Conservation (phyloP, 257 asterid species). For the Anisodus acutangulus region DNA sequence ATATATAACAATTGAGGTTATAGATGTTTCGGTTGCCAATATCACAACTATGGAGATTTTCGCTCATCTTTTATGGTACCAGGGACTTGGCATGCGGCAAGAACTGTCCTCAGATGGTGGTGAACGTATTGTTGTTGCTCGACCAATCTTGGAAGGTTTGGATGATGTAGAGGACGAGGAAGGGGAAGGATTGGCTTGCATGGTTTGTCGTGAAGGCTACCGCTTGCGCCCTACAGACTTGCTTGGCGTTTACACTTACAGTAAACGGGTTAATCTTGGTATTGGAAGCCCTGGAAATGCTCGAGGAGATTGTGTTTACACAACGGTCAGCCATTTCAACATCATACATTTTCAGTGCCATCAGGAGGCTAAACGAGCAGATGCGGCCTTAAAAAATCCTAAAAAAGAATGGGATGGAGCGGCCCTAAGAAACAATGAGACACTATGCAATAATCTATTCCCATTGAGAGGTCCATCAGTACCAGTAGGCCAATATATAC, state of each 20-base stretch:
- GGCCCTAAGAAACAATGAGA: constrained; percentile 91
- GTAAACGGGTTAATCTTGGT: constrained; percentile 96
- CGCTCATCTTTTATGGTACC: constrained; percentile 36
- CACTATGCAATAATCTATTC: constrained; percentile 89
- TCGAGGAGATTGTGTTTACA: constrained; percentile 97
- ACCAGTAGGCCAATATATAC: constrained; percentile 78
- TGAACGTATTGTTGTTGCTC: constrained; percentile 85
- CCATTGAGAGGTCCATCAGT: constrained; percentile 90
- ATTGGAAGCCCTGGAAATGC: constrained; percentile 80
- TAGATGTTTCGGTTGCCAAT: constrained; percentile 5
- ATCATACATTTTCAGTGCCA: constrained; percentile 99
- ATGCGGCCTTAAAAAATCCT: constrained; percentile 84
- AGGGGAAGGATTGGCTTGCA: constrained; percentile 91
- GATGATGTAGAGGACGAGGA: constrained; percentile 96
- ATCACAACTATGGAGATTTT: not conserved
- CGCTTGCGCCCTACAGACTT: constrained; percentile 81
- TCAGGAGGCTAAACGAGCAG: constrained; percentile 98
- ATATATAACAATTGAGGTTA: not conserved
- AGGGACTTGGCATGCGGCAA: constrained; percentile 95
- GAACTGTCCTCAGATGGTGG: constrained; percentile 89
- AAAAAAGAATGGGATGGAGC: constrained; percentile 99
- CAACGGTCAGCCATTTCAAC: constrained; percentile 98
- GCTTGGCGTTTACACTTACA: constrained; percentile 86
- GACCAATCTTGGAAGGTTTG: constrained; percentile 82
- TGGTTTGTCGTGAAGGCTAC: constrained; percentile 99